Conservation (phyloP, 495 filamentous ascomycete species). For the Choiromyces venosus region DNA sequence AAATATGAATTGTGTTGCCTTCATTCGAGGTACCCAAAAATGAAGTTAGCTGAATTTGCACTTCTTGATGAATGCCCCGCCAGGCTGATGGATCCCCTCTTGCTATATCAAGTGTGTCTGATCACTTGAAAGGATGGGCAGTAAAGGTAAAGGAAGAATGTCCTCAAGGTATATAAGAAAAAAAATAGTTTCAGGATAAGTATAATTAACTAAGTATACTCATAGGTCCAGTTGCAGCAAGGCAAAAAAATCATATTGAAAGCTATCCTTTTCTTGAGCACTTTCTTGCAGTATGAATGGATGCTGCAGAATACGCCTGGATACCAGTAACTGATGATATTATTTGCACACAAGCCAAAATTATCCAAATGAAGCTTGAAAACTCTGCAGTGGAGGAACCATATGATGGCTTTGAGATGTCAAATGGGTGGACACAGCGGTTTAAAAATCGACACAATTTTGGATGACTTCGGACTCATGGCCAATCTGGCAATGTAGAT, state of each 20-base stretch:
- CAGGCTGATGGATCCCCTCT: slow-evolving; percentile 29
- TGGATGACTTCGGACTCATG: slow-evolving; percentile 26
- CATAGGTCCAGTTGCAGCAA: slow-evolving; percentile 8
- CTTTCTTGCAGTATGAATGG: slow-evolving; percentile 28
- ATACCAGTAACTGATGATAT: slow-evolving; percentile 31
- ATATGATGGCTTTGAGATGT: slow-evolving; percentile 31
- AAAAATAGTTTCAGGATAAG: background rate
- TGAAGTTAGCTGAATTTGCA: slow-evolving; percentile 33
- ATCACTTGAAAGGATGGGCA: slow-evolving; percentile 31
- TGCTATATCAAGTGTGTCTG: slow-evolving; percentile 28
- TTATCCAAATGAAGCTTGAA: slow-evolving; percentile 19
- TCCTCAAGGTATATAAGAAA: slow-evolving; percentile 25
- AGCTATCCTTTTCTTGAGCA: slow-evolving; percentile 27
- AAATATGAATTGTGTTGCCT: slow-evolving; percentile 33
- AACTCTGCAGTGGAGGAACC: slow-evolving; percentile 15
- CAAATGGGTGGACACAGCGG: slow-evolving; percentile 29
- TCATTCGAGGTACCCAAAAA: slow-evolving; percentile 23
- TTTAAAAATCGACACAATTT: slow-evolving; percentile 33
- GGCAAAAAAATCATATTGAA: slow-evolving; percentile 11
- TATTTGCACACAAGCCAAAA: slow-evolving; percentile 25
- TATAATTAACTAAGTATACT: background rate
- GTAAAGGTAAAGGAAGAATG: slow-evolving; percentile 30
- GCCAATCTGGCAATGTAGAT: slow-evolving; percentile 24
- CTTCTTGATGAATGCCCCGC: slow-evolving; percentile 21
- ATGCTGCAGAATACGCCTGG: slow-evolving; percentile 23